A percentile compares a stretch with the other conserved stretches of the same genome.
These are phyloP conservation scores for Echinochloa phyllopogon DNA, from an alignment of 176 grass and related monocot genomes.

Conservation along the genomic window DNA sequence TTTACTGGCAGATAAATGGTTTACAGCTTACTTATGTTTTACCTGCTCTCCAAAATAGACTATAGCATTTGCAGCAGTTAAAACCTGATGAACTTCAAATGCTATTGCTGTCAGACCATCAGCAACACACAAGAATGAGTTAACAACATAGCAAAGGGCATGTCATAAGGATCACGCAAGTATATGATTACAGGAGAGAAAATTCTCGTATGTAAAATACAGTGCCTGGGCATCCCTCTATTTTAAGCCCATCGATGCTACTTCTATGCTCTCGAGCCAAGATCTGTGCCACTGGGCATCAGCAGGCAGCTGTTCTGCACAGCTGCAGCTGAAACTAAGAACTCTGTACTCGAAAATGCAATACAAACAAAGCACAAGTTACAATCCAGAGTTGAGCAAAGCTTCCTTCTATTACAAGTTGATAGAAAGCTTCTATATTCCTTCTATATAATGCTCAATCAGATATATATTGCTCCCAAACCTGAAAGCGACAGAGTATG, in stretches of 20 bases:
- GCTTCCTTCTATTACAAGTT: background rate
- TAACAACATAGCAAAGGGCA: background rate
- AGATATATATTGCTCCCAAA: background rate
- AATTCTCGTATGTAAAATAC: slow-evolving; percentile 21
- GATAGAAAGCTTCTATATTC: background rate
- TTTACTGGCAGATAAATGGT: background rate
- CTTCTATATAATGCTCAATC: slow-evolving; percentile 4
- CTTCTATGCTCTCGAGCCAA: background rate
- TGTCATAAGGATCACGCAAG: background rate
- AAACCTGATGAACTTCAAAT: background rate
- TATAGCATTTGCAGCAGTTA: slow-evolving; percentile 14
- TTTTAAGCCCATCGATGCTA: slow-evolving; percentile 9
- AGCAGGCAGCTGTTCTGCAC: background rate
- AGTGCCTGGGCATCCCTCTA: background rate
- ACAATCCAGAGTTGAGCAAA: slow-evolving; percentile 8
- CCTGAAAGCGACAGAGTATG: slow-evolving; percentile 31
- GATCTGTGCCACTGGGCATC: background rate
- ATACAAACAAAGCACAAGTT: slow-evolving; percentile 15
- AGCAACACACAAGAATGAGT: background rate
- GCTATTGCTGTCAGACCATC: too few species aligned
- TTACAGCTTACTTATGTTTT: background rate
- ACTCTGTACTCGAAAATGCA: background rate
- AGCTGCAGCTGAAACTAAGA: background rate
- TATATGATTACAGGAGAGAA: background rate
- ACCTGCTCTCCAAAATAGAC: background rate